Conservation (phyloP, 306 rosid species). For the Arachis hypogaea region DNA sequence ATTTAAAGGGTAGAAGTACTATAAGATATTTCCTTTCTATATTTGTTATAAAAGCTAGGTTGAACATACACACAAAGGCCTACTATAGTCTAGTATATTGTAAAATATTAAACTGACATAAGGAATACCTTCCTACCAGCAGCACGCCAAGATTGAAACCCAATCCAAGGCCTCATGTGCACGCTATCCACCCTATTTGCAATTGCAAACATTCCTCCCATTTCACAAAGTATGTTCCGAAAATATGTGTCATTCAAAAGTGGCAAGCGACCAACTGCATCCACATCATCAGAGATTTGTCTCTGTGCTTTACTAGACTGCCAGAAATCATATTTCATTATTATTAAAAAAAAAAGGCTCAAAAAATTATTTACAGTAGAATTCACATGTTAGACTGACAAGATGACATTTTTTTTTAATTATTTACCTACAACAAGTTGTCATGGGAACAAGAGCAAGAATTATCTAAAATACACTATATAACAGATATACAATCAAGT, state of each 20-base stretch:
- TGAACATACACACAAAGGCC: slow-evolving; percentile 2
- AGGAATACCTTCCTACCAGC: slow-evolving; percentile 95
- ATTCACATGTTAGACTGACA: slow-evolving; percentile 21
- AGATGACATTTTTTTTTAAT: slow-evolving; percentile 20
- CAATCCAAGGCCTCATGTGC: slow-evolving; percentile 97
- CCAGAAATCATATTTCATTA: slow-evolving; percentile 43
- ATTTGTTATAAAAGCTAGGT: slow-evolving; percentile 19
- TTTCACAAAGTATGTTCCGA: slow-evolving; percentile 81
- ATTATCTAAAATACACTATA: slow-evolving; percentile 16
- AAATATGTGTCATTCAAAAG: slow-evolving; percentile 71
- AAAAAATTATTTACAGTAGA: slow-evolving; percentile 20
- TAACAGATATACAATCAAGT: slow-evolving; percentile 7
- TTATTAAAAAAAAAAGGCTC: neutral
- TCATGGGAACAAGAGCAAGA: slow-evolving; percentile 35
- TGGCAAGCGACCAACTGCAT: slow-evolving; percentile 80
- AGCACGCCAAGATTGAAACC: slow-evolving; percentile 99
- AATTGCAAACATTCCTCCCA: slow-evolving; percentile 95
- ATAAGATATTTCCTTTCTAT: neutral
- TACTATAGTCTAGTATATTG: neutral
- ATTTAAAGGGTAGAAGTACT: slow-evolving; percentile 11
- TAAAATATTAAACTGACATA: slow-evolving; percentile 35
- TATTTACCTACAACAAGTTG: slow-evolving; percentile 30
- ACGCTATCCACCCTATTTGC: slow-evolving; percentile 82
- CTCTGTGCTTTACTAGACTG: slow-evolving; percentile 82
- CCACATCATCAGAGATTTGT: slow-evolving; percentile 90